Conservation (phyloP, 176 grass and related monocot species). For the Musa itinerans region DNA sequence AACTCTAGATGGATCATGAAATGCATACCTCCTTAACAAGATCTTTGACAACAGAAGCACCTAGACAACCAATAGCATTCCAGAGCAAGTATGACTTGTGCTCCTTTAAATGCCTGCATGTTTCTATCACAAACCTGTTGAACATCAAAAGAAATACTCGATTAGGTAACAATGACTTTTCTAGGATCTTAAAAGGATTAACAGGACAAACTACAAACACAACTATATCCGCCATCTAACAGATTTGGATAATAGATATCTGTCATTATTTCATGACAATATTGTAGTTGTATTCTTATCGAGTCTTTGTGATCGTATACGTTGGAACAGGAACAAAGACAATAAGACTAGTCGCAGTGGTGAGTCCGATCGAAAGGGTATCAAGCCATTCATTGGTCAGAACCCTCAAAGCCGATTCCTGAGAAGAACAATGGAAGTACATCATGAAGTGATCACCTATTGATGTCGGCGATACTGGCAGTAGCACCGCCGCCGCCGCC, state of each 20-base stretch:
- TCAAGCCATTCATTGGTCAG: not conserved
- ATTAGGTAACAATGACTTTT: not conserved
- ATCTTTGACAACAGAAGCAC: constrained; percentile 62
- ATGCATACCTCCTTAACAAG: constrained; percentile 75
- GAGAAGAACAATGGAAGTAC: not conserved
- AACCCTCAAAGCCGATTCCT: not conserved
- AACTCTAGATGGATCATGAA: not conserved
- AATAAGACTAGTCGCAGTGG: too few relatives aligned
- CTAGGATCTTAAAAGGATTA: not conserved
- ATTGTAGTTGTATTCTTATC: too few relatives aligned
- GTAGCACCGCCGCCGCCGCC: constrained; percentile 16
- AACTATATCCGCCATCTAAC: too few relatives aligned
- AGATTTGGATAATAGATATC: too few relatives aligned
- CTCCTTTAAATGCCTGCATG: constrained; percentile 77
- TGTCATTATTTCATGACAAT: too few relatives aligned
- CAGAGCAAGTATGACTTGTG: constrained; percentile 84
- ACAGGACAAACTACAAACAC: too few relatives aligned
- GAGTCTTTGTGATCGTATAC: too few relatives aligned
- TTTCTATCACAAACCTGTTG: constrained; percentile 74
- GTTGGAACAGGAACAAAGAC: too few relatives aligned
- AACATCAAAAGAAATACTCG: constrained; percentile 1
- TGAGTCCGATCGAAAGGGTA: not conserved
- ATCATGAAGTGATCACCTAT: constrained; percentile 28
- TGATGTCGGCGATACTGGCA: constrained; percentile 61
- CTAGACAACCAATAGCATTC: constrained; percentile 88